Evolutionary conservation across 164 flowering plant species (phyloP), one percentile per base, ranked within the genome.

Genomic region (Echeveria elegans): DNA sequence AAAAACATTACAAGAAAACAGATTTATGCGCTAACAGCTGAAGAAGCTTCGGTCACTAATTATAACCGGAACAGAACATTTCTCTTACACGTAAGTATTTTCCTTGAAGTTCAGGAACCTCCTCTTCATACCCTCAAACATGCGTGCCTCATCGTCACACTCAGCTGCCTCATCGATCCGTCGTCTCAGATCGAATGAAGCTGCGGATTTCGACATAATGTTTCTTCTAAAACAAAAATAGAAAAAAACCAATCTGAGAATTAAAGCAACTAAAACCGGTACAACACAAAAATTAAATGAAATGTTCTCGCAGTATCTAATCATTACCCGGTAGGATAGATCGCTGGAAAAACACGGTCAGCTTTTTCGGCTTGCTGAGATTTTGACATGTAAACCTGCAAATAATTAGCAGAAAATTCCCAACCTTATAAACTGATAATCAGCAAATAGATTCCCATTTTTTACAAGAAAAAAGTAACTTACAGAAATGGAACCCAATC

Each of bases 101-200:
- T 28, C 26, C 60, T 53, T 53, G 60, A 53, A 53, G 5, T 31
- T 24, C 60, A 53, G 60, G 26, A 53, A 53, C 26, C 60, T 53
- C 0, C 18, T 15, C 60, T 26, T 53, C 60, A 53, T 24, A 26
- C 26, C 60, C 30, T 53, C 60, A 14, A 53, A 53, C 16, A 26
- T 10, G 31, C 31, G 21, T 18, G 21, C 23, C 58, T 23, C 58
- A 10, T 52, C 7, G 21, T 23, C 58, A 21, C 3, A 6, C 24
- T 6, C 14, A 52, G 59, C 11, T 24, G 23, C 59, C 2, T 10
- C 31, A 11, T 9, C 56, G 21, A 6, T 23, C 21, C 26, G 9
- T 10, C 6, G 52, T 16, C 18, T 41, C 45, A 19, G n/a, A 16
- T 47, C 52, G 21, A 50, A 26, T 11, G 28, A 50, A 21, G 56